These are phyloP conservation scores for Gryganskiella cystojenkinii DNA, from an alignment of 192 early-diverging fungal species.

Conservation along the genomic window DNA sequence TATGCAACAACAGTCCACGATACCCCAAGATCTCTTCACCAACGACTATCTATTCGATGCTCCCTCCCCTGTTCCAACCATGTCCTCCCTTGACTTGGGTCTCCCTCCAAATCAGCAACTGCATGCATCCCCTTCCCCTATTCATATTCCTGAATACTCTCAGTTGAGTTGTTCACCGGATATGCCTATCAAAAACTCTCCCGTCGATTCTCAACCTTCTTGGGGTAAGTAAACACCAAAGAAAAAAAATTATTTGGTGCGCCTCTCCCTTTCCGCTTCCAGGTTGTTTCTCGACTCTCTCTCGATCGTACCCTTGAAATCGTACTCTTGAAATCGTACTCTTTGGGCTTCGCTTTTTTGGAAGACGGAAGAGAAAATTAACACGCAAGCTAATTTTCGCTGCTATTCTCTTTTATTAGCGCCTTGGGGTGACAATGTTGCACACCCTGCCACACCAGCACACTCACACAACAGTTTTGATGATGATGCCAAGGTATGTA, in stretches of 20 bases:
- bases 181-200: constrained; percentile 48
- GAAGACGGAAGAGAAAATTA: too few relatives aligned
- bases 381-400: not conserved
- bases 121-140: constrained; percentile 13
- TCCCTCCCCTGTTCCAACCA: constrained; percentile 24
- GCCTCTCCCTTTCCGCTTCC: not conserved
- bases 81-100: constrained; percentile 8
- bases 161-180: constrained; percentile 43
- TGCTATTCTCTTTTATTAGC: constrained; percentile 9
- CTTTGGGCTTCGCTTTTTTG: not conserved
- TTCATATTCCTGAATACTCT: constrained; percentile 16
- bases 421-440: constrained; percentile 41
- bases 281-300: not conserved
- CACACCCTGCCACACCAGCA: constrained; percentile 31
- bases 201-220: constrained; percentile 43
- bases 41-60: constrained; percentile 38
- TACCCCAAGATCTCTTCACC: constrained; percentile 10
- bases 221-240: constrained; percentile 35
- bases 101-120: constrained; percentile 15
- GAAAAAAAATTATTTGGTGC: not conserved
- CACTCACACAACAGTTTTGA: constrained; percentile 48
- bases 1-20: constrained; percentile 14
- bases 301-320: too few relatives aligned
- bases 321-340: too few relatives aligned
- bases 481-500: constrained; percentile 35